Evolutionary conservation across 148 eudicot genomes (phyloP).

Genomic region (Vaccinium corymbosum): DNA sequence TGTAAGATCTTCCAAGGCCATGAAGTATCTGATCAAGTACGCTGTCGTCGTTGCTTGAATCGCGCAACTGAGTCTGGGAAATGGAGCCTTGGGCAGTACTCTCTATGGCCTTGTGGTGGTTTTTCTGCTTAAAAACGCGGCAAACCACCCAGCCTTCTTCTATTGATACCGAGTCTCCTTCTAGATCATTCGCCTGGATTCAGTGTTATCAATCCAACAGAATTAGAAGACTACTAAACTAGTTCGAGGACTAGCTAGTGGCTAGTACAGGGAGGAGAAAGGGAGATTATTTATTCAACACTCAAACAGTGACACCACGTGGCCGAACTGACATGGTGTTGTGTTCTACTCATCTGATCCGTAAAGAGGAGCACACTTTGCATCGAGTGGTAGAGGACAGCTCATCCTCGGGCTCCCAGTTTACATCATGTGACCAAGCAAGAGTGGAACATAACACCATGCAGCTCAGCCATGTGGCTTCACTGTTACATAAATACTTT

Average conservation of each 20-base stretch:
- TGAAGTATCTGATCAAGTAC: slow-evolving; percentile 17
- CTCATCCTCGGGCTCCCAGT: too few species aligned
- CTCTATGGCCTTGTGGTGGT: slow-evolving; percentile 33
- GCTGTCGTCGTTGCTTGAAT: slow-evolving; percentile 13
- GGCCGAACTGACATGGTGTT: too few species aligned
- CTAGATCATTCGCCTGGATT: slow-evolving; percentile 14
- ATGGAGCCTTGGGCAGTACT: slow-evolving; percentile 24
- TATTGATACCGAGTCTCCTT: slow-evolving; percentile 8
- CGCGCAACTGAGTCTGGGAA: not conserved
- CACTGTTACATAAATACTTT: not conserved
- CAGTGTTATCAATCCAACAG: not conserved
- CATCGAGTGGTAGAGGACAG: too few species aligned
- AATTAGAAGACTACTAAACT: not conserved
- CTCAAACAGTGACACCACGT: too few species aligned
- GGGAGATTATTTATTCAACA: too few species aligned
- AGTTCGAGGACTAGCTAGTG: not conserved
- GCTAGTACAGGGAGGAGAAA: too few species aligned
- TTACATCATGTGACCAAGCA: not conserved
- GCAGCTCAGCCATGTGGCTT: not conserved
- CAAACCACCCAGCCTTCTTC: slow-evolving; percentile 62
- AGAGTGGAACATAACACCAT: not conserved
- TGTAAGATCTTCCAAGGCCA: slow-evolving; percentile 17
- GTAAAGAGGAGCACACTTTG: too few species aligned
- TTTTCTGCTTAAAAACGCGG: slow-evolving; percentile 51
- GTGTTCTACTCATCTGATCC: too few species aligned